phyloP scores from a whole-genome alignment of 2,329 filamentous ascomycete species.

The Neoarthrinium moseri region DNA sequence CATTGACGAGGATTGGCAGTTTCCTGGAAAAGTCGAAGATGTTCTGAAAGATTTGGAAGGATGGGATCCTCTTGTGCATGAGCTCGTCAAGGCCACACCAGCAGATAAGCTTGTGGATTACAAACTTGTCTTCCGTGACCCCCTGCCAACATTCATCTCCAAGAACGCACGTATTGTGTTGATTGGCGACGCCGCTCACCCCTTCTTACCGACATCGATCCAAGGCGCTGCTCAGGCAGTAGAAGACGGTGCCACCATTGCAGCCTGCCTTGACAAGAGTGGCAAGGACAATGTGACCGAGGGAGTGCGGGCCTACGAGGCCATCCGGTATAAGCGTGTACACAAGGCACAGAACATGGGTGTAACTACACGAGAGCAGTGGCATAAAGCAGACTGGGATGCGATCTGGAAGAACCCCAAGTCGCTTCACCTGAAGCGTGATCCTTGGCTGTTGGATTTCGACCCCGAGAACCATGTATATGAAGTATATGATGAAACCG shows the following conservation, averaged over 20 bases:
- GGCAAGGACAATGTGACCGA: constrained; percentile 22
- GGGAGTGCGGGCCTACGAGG: constrained; percentile 24
- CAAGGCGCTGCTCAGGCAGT: constrained; percentile 32
- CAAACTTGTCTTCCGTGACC: constrained; percentile 20
- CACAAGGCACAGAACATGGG: not conserved
- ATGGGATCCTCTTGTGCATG: constrained; percentile 30
- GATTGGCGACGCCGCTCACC: constrained; percentile 34
- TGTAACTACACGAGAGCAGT: constrained; percentile 30
- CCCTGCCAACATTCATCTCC: constrained; percentile 24
- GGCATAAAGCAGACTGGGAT: constrained; percentile 39
- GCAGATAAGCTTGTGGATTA: constrained; percentile 15
- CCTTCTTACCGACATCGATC: constrained; percentile 29
- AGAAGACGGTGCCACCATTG: constrained; percentile 32
- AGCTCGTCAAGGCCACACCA: constrained; percentile 22
- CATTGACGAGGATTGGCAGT: constrained; percentile 39
- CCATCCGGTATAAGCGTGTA: constrained; percentile 26
- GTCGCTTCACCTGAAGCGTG: too few species aligned
- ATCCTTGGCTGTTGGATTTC: too few species aligned
- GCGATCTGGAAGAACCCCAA: too few species aligned
- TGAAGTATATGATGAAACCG: too few species aligned
- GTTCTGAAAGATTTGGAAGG: constrained; percentile 25
- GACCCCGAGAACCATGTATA: too few species aligned
- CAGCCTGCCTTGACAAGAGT: constrained; percentile 22
- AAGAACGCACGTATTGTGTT: constrained; percentile 24
- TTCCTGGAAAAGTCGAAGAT: constrained; percentile 34